These are phyloP conservation scores for Aspergillus versicolor DNA, from an alignment of 2,329 filamentous ascomycete genomes.

Conservation along the genomic window DNA sequence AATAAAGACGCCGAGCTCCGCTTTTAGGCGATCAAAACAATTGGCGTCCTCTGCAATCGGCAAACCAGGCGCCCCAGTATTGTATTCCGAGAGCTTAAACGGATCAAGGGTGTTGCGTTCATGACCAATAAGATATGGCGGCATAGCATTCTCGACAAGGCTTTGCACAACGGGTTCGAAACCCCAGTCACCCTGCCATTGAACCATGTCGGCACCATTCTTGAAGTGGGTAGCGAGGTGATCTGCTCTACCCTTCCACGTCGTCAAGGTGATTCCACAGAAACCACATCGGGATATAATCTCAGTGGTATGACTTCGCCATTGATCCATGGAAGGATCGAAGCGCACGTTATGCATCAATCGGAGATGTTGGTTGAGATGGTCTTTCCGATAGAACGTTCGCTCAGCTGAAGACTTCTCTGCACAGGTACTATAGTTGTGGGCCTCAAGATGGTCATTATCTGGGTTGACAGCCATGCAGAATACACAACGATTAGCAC, in stretches of 20 bases:
- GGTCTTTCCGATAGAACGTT: slow-evolving; percentile 64
- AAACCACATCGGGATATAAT: slow-evolving; percentile 52
- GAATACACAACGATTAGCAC: slow-evolving; percentile 57
- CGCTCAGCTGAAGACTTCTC: slow-evolving; percentile 60
- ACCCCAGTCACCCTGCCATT: slow-evolving; percentile 41
- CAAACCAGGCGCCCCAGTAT: slow-evolving; percentile 19
- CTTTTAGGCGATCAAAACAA: slow-evolving; percentile 43
- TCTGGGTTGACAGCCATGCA: slow-evolving; percentile 56
- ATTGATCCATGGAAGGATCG: slow-evolving; percentile 55
- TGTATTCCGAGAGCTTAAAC: slow-evolving; percentile 26
- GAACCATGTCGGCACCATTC: slow-evolving; percentile 36
- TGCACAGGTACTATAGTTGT: slow-evolving; percentile 60
- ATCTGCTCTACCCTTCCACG: slow-evolving; percentile 43
- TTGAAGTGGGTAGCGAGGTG: slow-evolving; percentile 43
- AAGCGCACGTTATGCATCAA: slow-evolving; percentile 61
- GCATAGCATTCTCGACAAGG: slow-evolving; percentile 40
- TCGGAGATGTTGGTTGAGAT: slow-evolving; percentile 60
- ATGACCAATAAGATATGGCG: slow-evolving; percentile 38
- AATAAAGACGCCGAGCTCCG: slow-evolving; percentile 42
- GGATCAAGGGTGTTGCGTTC: slow-evolving; percentile 36
- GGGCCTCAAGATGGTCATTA: slow-evolving; percentile 56
- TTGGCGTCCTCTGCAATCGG: slow-evolving; percentile 36
- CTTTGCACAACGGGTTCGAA: slow-evolving; percentile 38
- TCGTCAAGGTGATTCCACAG: slow-evolving; percentile 39
- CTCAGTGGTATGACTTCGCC: slow-evolving; percentile 56